Conservation (phyloP, 2,329 filamentous ascomycete genomes). For the Mycocentrospora acerina region DNA sequence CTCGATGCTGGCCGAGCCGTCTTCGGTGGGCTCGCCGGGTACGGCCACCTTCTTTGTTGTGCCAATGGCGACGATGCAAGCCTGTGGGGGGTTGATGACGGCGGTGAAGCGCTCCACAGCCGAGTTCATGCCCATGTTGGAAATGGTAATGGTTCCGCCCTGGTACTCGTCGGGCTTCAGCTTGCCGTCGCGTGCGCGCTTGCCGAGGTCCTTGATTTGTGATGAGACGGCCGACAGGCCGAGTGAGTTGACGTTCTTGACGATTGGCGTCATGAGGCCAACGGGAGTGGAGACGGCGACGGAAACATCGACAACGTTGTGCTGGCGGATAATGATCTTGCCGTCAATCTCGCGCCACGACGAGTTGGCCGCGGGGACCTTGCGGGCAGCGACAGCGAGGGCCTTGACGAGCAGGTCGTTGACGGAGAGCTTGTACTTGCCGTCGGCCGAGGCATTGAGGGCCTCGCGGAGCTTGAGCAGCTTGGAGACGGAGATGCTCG, state of each 20-base stretch:
- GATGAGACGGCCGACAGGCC: conserved; percentile 86
- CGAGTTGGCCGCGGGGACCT: conserved; percentile 94
- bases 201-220: conserved; percentile 93
- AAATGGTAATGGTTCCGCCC: conserved; percentile 98
- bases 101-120: conserved; percentile 97
- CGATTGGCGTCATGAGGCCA: conserved; percentile 96
- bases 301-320: conserved; percentile 89
- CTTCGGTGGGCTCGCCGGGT: conserved; percentile 74
- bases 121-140: conserved; percentile 99
- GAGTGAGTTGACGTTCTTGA: conserved; percentile 82
- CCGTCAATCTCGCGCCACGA: conserved; percentile 84
- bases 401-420: conserved; percentile 99
- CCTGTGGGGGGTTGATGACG: conserved; percentile 98
- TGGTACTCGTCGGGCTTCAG: conserved; percentile 99
- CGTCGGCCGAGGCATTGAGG: conserved; percentile 83
- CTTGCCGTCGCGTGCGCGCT: conserved; percentile 94
- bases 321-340: conserved; percentile 79
- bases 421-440: conserved; percentile 98
- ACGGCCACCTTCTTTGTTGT: conserved; percentile 94
- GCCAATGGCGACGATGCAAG: conserved; percentile 90
- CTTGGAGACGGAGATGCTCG: conserved; percentile 88
- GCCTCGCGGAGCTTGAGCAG: conserved; percentile 94
- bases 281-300: conserved; percentile 92
- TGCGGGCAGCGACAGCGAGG: conserved; percentile 81
- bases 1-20: conserved; percentile 70